Conservation (phyloP, 2,329 filamentous ascomycete species). For the Trichoderma lentiforme region DNA sequence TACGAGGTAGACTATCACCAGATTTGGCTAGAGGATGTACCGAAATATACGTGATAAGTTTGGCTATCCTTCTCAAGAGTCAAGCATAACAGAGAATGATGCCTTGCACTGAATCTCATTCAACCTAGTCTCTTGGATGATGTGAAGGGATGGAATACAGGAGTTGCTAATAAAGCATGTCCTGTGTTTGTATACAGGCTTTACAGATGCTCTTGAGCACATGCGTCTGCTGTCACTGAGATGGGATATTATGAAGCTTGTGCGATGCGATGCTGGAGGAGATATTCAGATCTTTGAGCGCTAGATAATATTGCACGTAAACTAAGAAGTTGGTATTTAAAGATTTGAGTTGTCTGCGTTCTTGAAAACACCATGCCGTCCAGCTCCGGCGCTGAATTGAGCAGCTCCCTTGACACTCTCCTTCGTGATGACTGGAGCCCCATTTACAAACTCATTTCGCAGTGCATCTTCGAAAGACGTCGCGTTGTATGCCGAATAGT, state of each 20-base stretch:
- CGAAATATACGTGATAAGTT: not conserved
- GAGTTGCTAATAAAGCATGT: not conserved
- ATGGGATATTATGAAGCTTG: no score
- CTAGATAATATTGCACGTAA: not conserved
- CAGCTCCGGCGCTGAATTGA: constrained; percentile 1
- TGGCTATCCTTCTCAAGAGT: not conserved
- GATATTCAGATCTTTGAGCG: not conserved
- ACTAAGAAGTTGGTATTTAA: not conserved
- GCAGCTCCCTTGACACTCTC: constrained; percentile 8
- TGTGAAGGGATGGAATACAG: not conserved
- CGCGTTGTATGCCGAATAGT: constrained; percentile 49
- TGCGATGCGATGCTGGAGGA: not conserved
- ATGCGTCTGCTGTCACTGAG: not conserved
- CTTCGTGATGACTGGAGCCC: not conserved
- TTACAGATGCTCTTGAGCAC: no score
- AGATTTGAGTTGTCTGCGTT: constrained; percentile 11
- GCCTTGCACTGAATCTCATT: not conserved
- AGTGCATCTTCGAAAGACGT: constrained; percentile 49
- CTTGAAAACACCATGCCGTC: constrained; percentile 3
- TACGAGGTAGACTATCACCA: not conserved
- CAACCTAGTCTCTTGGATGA: no score
- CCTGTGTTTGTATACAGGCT: no score
- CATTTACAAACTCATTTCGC: constrained; percentile 38
- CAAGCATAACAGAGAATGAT: not conserved
- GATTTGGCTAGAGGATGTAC: not conserved